Percentiles rank a stretch among this genome's conserved stretches.
These are phyloP conservation scores for Ogataea nonfermentans DNA, from an alignment of 805 yeast genomes.

Conservation along the genomic window DNA sequence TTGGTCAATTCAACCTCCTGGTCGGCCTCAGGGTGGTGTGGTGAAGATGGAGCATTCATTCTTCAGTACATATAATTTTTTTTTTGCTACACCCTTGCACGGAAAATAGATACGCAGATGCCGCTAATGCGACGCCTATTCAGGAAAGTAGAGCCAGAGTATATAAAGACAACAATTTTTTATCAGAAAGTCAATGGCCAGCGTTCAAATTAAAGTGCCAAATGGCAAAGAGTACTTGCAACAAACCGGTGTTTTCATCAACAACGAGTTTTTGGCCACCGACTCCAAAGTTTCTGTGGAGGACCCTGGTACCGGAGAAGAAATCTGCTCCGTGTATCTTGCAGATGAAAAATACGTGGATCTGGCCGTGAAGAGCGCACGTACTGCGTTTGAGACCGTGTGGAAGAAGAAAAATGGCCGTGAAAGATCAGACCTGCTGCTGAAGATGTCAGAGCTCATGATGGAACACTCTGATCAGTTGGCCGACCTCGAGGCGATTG, in stretches of 20 bases:
- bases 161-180: not conserved
- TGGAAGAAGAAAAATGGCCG: constrained; percentile 50
- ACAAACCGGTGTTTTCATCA: constrained; percentile 88
- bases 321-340: constrained; percentile 48
- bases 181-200: constrained; percentile 1
- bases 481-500: constrained; percentile 57
- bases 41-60: constrained; percentile 15
- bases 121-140: not conserved
- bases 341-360: constrained; percentile 54
- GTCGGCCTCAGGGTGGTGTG: constrained; percentile 31
- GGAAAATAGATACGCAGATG: not conserved
- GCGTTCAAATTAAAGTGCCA: constrained; percentile 37
- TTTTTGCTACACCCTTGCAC: constrained; percentile 6
- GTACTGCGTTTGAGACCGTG: constrained; percentile 43
- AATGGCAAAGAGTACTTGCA: constrained; percentile 54
- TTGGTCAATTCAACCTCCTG: constrained; percentile 24
- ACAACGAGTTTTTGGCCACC: constrained; percentile 66
- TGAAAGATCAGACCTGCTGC: constrained; percentile 43
- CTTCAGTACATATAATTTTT: not conserved
- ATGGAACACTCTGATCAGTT: constrained; percentile 47
- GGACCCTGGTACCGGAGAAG: constrained; percentile 55
- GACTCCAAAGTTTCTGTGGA: constrained; percentile 55
- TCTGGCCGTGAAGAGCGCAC: constrained; percentile 51
- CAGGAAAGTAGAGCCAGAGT: constrained; percentile 8
- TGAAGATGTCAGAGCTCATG: constrained; percentile 50